phyloP scores from a whole-genome alignment of 257 asterid genomes.

The Nicotiana tomentosiformis region DNA sequence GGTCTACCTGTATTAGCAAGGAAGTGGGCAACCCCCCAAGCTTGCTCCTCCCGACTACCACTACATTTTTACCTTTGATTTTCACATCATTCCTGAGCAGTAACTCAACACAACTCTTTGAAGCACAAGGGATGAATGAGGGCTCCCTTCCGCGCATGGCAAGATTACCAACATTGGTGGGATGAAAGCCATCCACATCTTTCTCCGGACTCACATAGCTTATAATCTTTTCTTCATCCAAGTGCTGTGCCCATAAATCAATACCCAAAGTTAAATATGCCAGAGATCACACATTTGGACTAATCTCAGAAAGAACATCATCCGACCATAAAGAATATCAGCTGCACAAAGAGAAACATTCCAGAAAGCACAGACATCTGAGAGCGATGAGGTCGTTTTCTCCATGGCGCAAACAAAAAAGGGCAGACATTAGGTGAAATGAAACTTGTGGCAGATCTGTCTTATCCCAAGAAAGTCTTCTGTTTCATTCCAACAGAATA shows the following conservation, averaged over 20 bases:
- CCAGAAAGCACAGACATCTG: not conserved
- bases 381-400: not conserved
- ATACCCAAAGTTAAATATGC: not conserved
- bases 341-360: not conserved
- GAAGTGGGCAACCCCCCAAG: slow-evolving; percentile 22
- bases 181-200: slow-evolving; percentile 31
- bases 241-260: slow-evolving; percentile 9
- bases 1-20: slow-evolving; percentile 22
- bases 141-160: slow-evolving; percentile 26
- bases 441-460: not conserved
- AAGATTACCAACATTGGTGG: slow-evolving; percentile 21
- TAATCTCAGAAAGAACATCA: not conserved
- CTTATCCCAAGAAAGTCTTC: not conserved
- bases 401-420: not conserved
- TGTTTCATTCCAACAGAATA: not conserved
- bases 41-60: slow-evolving; percentile 29
- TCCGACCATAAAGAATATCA: not conserved
- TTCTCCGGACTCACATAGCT: slow-evolving; percentile 16
- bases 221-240: slow-evolving; percentile 23
- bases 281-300: not conserved
- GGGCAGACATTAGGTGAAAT: not conserved
- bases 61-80: slow-evolving; percentile 23
- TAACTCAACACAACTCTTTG: slow-evolving; percentile 25
- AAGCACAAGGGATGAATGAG: slow-evolving; percentile 24
- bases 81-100: slow-evolving; percentile 21